A percentile compares a stretch with the other conserved stretches of the same genome.
phyloP scores from a whole-genome alignment of 345 rosid species.

The Eucalyptus cloeziana region DNA sequence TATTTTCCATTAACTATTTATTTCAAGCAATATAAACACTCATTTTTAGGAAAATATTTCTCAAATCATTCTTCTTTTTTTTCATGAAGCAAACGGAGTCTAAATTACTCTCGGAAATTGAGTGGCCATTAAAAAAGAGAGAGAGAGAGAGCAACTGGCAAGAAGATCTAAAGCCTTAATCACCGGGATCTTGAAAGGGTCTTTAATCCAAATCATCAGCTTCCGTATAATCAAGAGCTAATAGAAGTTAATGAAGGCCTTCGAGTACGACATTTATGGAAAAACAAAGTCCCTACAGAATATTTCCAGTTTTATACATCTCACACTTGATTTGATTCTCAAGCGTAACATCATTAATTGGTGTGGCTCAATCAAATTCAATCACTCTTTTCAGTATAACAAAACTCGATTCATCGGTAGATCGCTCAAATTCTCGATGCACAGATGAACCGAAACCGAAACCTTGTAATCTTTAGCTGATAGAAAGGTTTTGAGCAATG shows the following conservation, averaged over 20 bases:
- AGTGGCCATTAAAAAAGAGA: no score
- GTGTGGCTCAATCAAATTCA: background rate
- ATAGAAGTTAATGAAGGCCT: background rate
- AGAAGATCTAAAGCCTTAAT: background rate
- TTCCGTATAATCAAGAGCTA: background rate
- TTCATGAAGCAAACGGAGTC: background rate
- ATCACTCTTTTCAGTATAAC: background rate
- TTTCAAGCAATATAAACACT: background rate
- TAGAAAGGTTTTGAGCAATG: background rate
- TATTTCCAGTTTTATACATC: background rate
- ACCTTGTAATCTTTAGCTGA: background rate
- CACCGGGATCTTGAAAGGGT: background rate
- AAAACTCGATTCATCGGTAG: background rate
- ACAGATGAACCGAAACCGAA: background rate
- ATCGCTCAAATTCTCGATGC: background rate
- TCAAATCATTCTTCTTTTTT: background rate
- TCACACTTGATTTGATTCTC: background rate
- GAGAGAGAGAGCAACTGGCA: background rate
- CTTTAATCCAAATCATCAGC: background rate
- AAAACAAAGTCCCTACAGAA: background rate
- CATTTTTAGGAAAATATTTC: background rate
- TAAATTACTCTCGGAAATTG: background rate
- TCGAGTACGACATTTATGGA: background rate
- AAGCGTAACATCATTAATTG: background rate
- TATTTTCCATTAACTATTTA: background rate